Evolutionary conservation across 2,329 filamentous ascomycete genomes (phyloP).

Genomic region (Phoma herbarum): DNA sequence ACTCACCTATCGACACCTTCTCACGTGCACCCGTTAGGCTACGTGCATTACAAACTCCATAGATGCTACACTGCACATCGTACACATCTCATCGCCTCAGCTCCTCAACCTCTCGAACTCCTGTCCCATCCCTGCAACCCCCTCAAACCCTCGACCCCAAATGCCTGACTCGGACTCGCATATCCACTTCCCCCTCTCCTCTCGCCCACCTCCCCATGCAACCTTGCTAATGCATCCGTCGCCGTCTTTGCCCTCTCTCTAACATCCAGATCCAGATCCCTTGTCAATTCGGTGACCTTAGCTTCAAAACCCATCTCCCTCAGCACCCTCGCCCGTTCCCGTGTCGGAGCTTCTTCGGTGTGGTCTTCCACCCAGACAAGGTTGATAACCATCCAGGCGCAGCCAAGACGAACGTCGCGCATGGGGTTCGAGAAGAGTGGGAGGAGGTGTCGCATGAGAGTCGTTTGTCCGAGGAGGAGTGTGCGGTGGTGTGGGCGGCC

Average conservation of each 20-base stretch:
- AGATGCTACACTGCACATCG: background rate
- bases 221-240: conserved; percentile 64
- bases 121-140: conserved; percentile 29
- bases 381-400: conserved; percentile 87
- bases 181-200: conserved; percentile 13
- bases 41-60: background rate
- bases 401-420: conserved; percentile 76
- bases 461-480: conserved; percentile 70
- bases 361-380: conserved; percentile 83
- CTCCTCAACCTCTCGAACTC: conserved; percentile 25
- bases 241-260: conserved; percentile 84
- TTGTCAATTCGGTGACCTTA: conserved; percentile 68
- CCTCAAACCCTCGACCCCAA: conserved; percentile 23
- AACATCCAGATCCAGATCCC: conserved; percentile 80
- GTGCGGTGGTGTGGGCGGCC: conserved; percentile 80
- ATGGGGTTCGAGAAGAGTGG: conserved; percentile 77
- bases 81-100: background rate
- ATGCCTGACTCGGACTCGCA: conserved; percentile 18
- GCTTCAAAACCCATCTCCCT: conserved; percentile 74
- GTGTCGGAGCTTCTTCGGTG: conserved; percentile 70
- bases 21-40: background rate
- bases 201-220: conserved; percentile 28
- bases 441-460: conserved; percentile 76
- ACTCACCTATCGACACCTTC: background rate
- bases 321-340: conserved; percentile 73